Evolutionary conservation across 2,329 filamentous ascomycete species (phyloP).

Genomic region (Madurella fahalii): DNA sequence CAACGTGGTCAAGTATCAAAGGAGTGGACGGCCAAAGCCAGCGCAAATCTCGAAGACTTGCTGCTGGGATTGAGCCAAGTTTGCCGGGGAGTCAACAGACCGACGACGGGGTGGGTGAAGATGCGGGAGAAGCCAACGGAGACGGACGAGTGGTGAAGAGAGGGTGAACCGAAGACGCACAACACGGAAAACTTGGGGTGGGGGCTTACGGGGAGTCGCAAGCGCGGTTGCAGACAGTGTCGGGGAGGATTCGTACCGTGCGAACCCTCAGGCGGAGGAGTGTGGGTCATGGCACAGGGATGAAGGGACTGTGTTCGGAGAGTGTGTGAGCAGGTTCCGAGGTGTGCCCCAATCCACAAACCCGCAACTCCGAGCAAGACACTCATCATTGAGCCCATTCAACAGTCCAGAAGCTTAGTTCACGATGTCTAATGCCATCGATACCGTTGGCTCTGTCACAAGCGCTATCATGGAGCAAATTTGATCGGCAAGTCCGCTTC

Average conservation of each 20-base stretch:
- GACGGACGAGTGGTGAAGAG: constrained; percentile 13
- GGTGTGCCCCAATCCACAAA: background rate
- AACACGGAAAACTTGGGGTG: constrained; percentile 16
- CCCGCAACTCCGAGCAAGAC: background rate
- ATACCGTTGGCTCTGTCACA: no score
- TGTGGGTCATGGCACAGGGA: background rate
- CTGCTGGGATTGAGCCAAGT: constrained; percentile 55
- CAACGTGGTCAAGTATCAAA: constrained; percentile 34
- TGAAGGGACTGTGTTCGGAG: background rate
- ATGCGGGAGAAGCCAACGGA: constrained; percentile 22
- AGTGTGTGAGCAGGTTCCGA: background rate
- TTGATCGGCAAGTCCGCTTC: no score
- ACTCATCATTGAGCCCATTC: background rate
- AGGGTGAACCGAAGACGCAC: constrained; percentile 11
- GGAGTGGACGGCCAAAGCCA: constrained; percentile 61
- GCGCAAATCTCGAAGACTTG: constrained; percentile 47
- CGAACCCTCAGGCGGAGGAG: background rate
- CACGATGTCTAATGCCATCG: no score
- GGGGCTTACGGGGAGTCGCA: constrained; percentile 8
- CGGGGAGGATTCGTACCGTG: constrained; percentile 6
- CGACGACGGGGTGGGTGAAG: constrained; percentile 27
- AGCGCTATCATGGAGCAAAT: no score
- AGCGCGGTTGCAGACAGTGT: constrained; percentile 6
- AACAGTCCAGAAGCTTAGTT: no score
- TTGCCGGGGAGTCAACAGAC: constrained; percentile 31